Evolutionary conservation across 208 protist species (phyloP).

Genomic region (Porcisia deanei): DNA sequence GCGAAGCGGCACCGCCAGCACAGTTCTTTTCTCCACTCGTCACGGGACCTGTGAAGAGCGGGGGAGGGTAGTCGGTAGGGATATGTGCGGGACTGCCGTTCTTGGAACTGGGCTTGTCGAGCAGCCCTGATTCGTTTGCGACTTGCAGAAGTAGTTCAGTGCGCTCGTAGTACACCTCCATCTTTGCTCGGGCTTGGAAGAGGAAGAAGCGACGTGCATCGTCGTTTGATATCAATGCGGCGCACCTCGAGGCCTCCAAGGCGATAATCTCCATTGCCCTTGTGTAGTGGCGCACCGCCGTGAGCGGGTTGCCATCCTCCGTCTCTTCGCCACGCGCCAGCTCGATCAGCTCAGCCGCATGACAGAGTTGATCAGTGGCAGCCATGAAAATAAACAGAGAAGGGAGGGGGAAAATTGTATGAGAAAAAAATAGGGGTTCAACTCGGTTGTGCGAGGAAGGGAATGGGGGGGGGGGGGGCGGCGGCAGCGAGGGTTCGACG

Average conservation of each 20-base stretch:
- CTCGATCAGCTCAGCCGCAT: conserved; percentile 54
- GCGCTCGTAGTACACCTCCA: conserved; percentile 78
- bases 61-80: conserved; percentile 21
- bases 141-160: conserved; percentile 63
- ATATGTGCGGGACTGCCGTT: conserved; percentile 17
- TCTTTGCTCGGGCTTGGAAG: conserved; percentile 55
- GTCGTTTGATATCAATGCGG: conserved; percentile 29
- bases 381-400: not conserved
- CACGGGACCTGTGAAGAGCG: conserved; percentile 25
- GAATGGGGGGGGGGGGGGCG: no score
- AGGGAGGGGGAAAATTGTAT: not conserved
- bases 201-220: conserved; percentile 65
- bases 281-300: conserved; percentile 63
- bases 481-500: no score
- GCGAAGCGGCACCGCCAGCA: not conserved
- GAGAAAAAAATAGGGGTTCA: no score
- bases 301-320: conserved; percentile 71
- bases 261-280: conserved; percentile 80
- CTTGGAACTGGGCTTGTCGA: conserved; percentile 52
- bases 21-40: not conserved
- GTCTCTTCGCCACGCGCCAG: conserved; percentile 69
- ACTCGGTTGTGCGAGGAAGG: no score
- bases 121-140: conserved; percentile 51
- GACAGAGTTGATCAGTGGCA: conserved; percentile 27
- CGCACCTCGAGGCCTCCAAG: conserved; percentile 35